Evolutionary conservation across 129 eudicot species (phyloP).

Genomic region (Flaveria linearis): DNA sequence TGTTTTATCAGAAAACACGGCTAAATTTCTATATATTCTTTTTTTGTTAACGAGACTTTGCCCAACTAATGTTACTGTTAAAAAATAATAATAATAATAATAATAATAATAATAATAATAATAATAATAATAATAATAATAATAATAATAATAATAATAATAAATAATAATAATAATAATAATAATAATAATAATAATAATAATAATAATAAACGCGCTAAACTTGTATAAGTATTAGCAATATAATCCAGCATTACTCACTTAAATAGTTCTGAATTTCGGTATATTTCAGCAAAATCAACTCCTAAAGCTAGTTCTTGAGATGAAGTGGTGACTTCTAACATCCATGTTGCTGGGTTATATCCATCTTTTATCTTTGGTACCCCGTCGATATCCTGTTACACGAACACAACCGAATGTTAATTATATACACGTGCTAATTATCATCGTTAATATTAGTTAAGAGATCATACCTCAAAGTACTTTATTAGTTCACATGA

Average conservation of each 20-base stretch:
- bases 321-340: constrained; percentile 52
- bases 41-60: no score
- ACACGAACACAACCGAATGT: not conserved
- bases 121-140: no score
- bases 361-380: constrained; percentile 57
- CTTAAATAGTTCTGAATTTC: constrained; percentile 54
- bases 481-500: constrained; percentile 60
- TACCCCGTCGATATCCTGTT: constrained; percentile 48
- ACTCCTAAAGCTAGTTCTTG: constrained; percentile 54
- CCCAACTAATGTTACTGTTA: no score
- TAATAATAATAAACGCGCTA: no score
- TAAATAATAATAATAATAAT: no score
- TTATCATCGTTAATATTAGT: not conserved
- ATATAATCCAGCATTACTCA: not conserved
- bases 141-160: no score
- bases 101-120: no score
- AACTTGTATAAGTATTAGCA: not conserved
- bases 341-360: constrained; percentile 79
- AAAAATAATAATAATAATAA: no score
- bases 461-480: constrained; percentile 50
- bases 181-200: no score
- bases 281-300: constrained; percentile 50
- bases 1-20: not conserved
- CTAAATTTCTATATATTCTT: no score
- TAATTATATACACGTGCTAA: not conserved